Evolutionary conservation across 345 rosid genomes (phyloP), one percentile per base, ranked within the genome.

Genomic region (Arabis alpina): DNA sequence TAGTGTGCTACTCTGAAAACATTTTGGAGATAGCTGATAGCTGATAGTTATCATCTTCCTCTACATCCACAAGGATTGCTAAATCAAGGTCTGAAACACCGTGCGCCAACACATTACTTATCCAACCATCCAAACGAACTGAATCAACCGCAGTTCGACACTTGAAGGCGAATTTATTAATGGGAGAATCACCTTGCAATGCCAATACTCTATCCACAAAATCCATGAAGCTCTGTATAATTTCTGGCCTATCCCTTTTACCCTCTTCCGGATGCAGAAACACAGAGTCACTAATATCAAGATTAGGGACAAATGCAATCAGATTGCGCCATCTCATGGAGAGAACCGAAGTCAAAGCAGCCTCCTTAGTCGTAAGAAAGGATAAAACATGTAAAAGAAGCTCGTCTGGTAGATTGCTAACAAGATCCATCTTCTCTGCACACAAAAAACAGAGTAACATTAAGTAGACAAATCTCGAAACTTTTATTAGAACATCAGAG

Each of bases 331-430:
- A 60, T 0, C 39, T 61, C 53, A 28, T 61, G 0, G 66, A 27
- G 5, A 44, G 41, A 44, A 44, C 41, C 3, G 41, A 61, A 1
- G 66, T 44, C 41, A 8, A 14, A 61, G 53, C 66, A 44, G 66
- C 66, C 1, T 43, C 3, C 27, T 61, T 44, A 0, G 53, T 61
- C 8, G 66, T 3, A 5, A 61, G 53, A 25, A 9, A 44, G 10
- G 66, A 28, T 14, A 61, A 14, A 2, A 44, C 36, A 44, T 61
- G 53, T 15, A 14, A 44, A 1, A 28, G 3, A 28, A 61, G 0
- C 12, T 16, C 45, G 3, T 47, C 56, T 2, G 56, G 68, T 48
- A 63, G 44, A 3, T 1, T 11, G 8, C 15, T 15, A 2, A 44
- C 0, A 0, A 3, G 14, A 28, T 61, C 66, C 66, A 44, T 61